Evolutionary conservation across 768 basidiomycete genomes (phyloP).

Genomic region (Mycena venus): DNA sequence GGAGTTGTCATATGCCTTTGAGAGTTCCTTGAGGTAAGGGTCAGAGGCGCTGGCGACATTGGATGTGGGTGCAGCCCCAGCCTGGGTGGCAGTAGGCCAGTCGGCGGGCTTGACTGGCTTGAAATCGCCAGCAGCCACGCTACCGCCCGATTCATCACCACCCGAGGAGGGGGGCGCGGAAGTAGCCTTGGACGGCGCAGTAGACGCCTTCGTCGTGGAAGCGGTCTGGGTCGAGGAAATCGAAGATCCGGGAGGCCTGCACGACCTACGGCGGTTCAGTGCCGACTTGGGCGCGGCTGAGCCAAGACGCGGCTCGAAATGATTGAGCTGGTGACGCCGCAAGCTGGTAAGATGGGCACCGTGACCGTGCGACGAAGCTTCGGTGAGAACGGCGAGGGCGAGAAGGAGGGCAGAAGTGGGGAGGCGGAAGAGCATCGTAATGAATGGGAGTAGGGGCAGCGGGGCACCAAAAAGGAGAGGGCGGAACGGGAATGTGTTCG

Average conservation of each 20-base stretch:
- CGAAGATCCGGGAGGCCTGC: slow-evolving; percentile 13
- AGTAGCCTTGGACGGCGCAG: background rate
- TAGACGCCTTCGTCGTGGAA: slow-evolving; percentile 18
- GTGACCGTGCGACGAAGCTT: slow-evolving; percentile 35
- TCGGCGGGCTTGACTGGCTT: slow-evolving; percentile 33
- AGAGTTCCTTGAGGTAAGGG: slow-evolving; percentile 44
- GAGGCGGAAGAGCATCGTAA: slow-evolving; percentile 39
- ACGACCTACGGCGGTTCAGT: slow-evolving; percentile 18
- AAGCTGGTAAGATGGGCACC: slow-evolving; percentile 35
- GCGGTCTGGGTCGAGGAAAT: slow-evolving; percentile 15
- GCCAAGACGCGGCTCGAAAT: slow-evolving; percentile 17
- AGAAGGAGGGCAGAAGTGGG: slow-evolving; percentile 38
- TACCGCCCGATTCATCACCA: background rate
- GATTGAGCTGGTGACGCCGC: slow-evolving; percentile 40
- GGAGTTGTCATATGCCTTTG: slow-evolving; percentile 43
- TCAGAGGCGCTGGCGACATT: slow-evolving; percentile 39
- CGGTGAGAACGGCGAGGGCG: slow-evolving; percentile 34
- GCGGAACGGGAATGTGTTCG: slow-evolving; percentile 19
- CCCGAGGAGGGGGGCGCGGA: slow-evolving; percentile 8
- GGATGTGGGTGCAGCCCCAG: slow-evolving; percentile 37
- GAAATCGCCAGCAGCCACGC: slow-evolving; percentile 31
- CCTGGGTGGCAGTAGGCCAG: slow-evolving; percentile 44
- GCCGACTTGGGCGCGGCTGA: slow-evolving; percentile 13
- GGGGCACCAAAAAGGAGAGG: slow-evolving; percentile 12
- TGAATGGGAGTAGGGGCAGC: slow-evolving; percentile 4